Conservation (phyloP, 2,329 filamentous ascomycete species). For the Paecilomyces fulvus region DNA sequence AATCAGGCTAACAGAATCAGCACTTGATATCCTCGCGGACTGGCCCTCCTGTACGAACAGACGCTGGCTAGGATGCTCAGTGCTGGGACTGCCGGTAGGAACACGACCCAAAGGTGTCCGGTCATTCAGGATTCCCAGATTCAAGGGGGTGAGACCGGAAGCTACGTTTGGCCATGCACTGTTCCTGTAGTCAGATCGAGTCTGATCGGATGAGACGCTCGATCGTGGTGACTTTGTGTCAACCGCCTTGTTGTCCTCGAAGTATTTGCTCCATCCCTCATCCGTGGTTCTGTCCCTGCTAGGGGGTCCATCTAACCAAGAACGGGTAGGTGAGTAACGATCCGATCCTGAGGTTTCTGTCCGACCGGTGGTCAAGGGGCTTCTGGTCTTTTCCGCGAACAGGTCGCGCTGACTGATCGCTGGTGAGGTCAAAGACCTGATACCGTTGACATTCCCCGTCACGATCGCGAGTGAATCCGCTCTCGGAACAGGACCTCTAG, state of each 20-base stretch:
- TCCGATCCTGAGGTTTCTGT: constrained; percentile 6
- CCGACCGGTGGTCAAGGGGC: constrained; percentile 19
- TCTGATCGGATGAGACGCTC: constrained; percentile 18
- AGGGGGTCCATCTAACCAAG: constrained; percentile 11
- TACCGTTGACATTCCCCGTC: constrained; percentile 26
- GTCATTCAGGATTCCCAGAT: constrained; percentile 29
- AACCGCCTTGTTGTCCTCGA: constrained; percentile 27
- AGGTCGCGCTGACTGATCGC: background rate
- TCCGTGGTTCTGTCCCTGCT: constrained; percentile 35
- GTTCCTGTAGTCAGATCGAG: constrained; percentile 28
- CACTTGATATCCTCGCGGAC: constrained; percentile 36
- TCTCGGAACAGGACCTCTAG: constrained; percentile 33
- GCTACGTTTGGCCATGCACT: constrained; percentile 33
- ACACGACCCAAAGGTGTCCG: constrained; percentile 33
- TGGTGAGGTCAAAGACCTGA: background rate
- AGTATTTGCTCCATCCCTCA: constrained; percentile 43
- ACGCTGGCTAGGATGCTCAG: constrained; percentile 22
- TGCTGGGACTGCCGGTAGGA: constrained; percentile 34
- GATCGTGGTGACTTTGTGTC: constrained; percentile 16
- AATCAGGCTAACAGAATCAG: constrained; percentile 30
- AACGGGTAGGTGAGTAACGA: background rate
- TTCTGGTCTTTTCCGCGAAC: constrained; percentile 11
- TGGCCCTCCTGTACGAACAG: constrained; percentile 32
- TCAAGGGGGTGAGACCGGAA: constrained; percentile 23
- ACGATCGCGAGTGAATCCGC: constrained; percentile 33